Evolutionary conservation across 139 green algal species (phyloP).

Genomic region (Helicosporidium sp.): DNA sequence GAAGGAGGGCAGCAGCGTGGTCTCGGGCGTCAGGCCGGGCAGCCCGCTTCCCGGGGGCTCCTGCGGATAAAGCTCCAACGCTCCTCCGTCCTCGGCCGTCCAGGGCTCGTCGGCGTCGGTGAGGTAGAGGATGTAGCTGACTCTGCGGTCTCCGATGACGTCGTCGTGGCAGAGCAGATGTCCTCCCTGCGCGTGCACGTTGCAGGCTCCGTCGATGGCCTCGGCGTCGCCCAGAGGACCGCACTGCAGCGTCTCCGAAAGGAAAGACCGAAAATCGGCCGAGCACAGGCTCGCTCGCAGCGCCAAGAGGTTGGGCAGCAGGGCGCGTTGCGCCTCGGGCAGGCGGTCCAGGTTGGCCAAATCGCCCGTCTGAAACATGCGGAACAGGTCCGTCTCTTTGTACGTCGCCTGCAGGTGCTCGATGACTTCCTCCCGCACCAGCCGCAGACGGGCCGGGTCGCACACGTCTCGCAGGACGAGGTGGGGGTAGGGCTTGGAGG

Average conservation of each 20-base stretch:
- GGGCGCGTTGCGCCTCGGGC: constrained; percentile 23
- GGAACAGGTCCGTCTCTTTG: constrained; percentile 86
- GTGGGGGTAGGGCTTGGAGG: constrained; percentile 37
- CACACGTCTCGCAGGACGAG: constrained; percentile 22
- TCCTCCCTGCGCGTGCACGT: constrained; percentile 55
- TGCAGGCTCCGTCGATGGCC: constrained; percentile 74
- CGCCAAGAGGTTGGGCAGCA: constrained; percentile 40
- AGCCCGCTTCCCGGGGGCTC: not conserved
- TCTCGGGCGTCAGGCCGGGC: constrained; percentile 1
- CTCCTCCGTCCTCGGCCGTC: constrained; percentile 49
- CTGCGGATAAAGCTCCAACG: constrained; percentile 63
- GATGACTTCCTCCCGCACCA: constrained; percentile 58
- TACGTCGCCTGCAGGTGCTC: constrained; percentile 61
- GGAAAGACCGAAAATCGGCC: constrained; percentile 29
- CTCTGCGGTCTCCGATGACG: constrained; percentile 61
- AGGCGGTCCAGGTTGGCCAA: constrained; percentile 58
- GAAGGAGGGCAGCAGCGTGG: constrained; percentile 26
- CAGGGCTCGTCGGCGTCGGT: constrained; percentile 64
- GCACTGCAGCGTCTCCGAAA: constrained; percentile 38
- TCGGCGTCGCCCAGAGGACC: constrained; percentile 42
- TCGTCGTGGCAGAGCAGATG: constrained; percentile 74
- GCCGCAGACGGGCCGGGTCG: constrained; percentile 17
- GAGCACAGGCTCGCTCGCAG: constrained; percentile 61
- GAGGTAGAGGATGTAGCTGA: constrained; percentile 82
- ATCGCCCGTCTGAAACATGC: constrained; percentile 72